Evolutionary conservation across 73 alveolate species (phyloP).

Genomic region (Effrenium voratum): DNA sequence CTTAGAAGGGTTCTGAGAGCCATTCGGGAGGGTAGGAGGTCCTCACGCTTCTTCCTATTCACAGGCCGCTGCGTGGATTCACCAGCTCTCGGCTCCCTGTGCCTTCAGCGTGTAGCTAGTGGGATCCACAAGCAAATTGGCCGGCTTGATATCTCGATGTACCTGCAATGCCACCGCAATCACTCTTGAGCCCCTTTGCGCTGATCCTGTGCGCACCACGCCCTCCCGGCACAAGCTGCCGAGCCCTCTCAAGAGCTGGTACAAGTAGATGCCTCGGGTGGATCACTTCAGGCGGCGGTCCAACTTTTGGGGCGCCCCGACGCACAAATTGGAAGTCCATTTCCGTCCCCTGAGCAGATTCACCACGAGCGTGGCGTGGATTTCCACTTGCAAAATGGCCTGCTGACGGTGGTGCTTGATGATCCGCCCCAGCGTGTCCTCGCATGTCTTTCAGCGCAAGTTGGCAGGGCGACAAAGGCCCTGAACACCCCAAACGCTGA

Average conservation of each 20-base stretch:
- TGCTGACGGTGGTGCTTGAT: constrained; percentile 91
- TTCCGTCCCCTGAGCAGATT: constrained; percentile 14
- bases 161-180: neutral
- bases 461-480: neutral
- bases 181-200: neutral
- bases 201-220: constrained; percentile 31
- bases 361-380: neutral
- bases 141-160: constrained; percentile 91
- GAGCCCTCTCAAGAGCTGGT: constrained; percentile 84
- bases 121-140: constrained; percentile 79
- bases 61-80: too few relatives aligned
- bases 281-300: neutral
- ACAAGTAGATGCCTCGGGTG: constrained; percentile 77
- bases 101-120: constrained; percentile 54
- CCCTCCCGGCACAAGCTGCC: constrained; percentile 70
- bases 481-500: neutral
- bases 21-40: too few relatives aligned
- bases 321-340: constrained; percentile 89
- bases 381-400: neutral
- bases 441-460: neutral
- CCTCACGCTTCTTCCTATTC: too few relatives aligned
- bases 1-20: too few relatives aligned
- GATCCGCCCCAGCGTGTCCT: constrained; percentile 93
- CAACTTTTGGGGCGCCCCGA: neutral
- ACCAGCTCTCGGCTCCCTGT: neutral